These are phyloP conservation scores for Ophiosphaerella narmari DNA, from an alignment of 2,329 filamentous ascomycete genomes.

Conservation along the genomic window DNA sequence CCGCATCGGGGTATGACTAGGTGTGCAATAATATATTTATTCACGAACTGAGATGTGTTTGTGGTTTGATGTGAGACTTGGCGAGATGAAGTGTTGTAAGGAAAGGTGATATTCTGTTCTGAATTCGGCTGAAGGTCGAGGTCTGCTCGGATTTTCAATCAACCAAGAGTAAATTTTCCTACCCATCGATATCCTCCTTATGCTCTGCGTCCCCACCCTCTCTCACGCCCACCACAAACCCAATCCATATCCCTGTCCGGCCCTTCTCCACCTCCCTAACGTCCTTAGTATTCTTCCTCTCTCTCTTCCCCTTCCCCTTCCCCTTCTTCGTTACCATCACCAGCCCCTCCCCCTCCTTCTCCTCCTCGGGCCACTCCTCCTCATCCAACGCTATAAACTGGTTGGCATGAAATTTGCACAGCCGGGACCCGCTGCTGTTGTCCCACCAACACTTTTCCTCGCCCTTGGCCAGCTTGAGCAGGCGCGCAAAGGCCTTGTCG, in stretches of 20 bases:
- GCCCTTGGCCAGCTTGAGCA: background rate
- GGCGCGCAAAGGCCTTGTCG: background rate
- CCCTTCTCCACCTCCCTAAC: background rate
- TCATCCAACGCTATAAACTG: background rate
- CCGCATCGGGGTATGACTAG: background rate
- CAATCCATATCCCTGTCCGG: too few species aligned
- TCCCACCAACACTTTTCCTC: background rate
- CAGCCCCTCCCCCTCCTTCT: background rate
- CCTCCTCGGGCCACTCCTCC: background rate
- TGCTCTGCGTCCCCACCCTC: background rate
- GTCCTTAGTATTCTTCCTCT: background rate
- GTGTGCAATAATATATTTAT: constrained; percentile 1
- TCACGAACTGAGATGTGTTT: background rate
- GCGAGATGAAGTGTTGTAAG: too few species aligned
- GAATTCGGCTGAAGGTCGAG: too few species aligned
- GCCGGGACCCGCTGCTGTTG: background rate
- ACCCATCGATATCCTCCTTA: background rate
- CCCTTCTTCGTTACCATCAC: background rate
- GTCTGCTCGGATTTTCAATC: too few species aligned
- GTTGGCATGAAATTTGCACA: background rate
- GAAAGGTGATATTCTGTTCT: too few species aligned
- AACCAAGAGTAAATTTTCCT: too few species aligned
- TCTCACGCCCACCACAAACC: background rate
- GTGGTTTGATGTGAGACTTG: too few species aligned
- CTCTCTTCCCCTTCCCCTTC: background rate